Conservation (phyloP, 805 yeast species). For the Teunomyces atbi region DNA sequence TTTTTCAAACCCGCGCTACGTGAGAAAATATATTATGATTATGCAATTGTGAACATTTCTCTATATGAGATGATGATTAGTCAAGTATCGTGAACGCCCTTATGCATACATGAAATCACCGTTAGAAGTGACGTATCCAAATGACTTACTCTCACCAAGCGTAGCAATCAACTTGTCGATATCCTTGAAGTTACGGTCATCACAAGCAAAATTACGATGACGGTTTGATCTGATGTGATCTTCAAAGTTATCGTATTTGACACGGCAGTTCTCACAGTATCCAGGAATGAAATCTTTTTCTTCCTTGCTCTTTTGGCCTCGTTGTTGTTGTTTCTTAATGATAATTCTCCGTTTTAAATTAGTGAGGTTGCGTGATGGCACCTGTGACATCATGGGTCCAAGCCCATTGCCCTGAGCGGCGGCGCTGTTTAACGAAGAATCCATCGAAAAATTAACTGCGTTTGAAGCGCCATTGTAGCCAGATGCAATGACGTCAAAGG, state of each 20-base stretch:
- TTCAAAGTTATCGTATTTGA: constrained; percentile 74
- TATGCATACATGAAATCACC: constrained; percentile 33
- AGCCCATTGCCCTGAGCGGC: constrained; percentile 49
- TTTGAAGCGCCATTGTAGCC: constrained; percentile 46
- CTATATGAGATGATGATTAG: not conserved
- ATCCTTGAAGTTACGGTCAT: constrained; percentile 66
- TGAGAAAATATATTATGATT: not conserved
- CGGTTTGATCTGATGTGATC: constrained; percentile 68
- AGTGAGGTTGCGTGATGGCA: constrained; percentile 51
- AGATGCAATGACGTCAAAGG: constrained; percentile 44
- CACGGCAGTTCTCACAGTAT: constrained; percentile 91
- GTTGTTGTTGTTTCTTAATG: constrained; percentile 36
- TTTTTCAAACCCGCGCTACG: constrained; percentile 2
- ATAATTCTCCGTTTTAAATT: constrained; percentile 47
- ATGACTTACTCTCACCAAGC: constrained; percentile 41
- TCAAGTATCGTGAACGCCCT: not conserved
- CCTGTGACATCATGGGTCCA: constrained; percentile 59
- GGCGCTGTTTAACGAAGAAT: constrained; percentile 35
- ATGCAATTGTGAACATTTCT: constrained; percentile 5
- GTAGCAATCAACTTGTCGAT: constrained; percentile 70
- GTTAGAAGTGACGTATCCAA: constrained; percentile 42
- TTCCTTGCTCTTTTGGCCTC: constrained; percentile 17
- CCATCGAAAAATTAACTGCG: constrained; percentile 40
- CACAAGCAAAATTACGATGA: constrained; percentile 77
- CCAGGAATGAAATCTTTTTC: constrained; percentile 54